phyloP scores from a whole-genome alignment of 2,329 filamentous ascomycete genomes.

The Xylariaceae sp. region DNA sequence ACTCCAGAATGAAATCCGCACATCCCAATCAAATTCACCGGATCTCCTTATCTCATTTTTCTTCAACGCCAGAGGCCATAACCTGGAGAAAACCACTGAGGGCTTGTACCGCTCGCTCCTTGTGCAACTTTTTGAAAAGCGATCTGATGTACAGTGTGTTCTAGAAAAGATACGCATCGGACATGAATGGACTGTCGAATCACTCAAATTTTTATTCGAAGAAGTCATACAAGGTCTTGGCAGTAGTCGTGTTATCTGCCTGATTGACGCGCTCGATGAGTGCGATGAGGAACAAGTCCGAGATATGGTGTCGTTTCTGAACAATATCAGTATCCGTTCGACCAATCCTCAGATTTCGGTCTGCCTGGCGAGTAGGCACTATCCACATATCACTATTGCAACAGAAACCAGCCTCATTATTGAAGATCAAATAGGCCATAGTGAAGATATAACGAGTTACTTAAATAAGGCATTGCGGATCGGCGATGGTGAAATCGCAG shows the following conservation, averaged over 20 bases:
- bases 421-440: constrained; percentile 7
- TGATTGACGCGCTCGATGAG: constrained; percentile 43
- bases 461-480: not conserved
- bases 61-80: constrained; percentile 44
- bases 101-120: constrained; percentile 51
- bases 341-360: too few relatives aligned
- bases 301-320: constrained; percentile 42
- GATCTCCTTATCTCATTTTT: constrained; percentile 36
- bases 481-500: not conserved
- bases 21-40: constrained; percentile 8
- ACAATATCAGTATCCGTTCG: constrained; percentile 35
- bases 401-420: constrained; percentile 2
- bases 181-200: constrained; percentile 1
- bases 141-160: constrained; percentile 31
- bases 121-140: constrained; percentile 38
- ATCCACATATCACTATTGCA: constrained; percentile 32
- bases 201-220: not conserved
- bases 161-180: constrained; percentile 1
- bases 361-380: constrained; percentile 40
- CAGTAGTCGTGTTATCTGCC: constrained; percentile 9
- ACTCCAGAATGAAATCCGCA: constrained; percentile 11
- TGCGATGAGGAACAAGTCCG: constrained; percentile 40
- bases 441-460: constrained; percentile 8
- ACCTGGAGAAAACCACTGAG: constrained; percentile 40
- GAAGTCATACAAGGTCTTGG: constrained; percentile 16